phyloP scores from a whole-genome alignment of 805 yeast genomes.

The Alloascoidea hylecoeti region DNA sequence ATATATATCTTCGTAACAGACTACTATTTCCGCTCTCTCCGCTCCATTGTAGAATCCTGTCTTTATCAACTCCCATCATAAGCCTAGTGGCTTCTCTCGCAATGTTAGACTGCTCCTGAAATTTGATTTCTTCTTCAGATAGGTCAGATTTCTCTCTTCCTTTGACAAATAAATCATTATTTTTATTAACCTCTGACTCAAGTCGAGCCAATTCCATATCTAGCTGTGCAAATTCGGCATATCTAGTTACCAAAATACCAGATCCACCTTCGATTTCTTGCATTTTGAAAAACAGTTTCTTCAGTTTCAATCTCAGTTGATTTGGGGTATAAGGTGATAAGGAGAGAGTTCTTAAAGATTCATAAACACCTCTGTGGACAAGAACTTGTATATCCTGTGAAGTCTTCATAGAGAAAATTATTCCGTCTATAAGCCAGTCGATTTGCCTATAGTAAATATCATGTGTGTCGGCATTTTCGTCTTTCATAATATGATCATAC shows the following conservation, averaged over 20 bases:
- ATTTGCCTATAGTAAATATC: background rate
- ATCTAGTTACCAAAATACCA: conserved; percentile 1
- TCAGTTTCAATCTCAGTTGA: background rate
- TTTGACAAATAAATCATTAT: background rate
- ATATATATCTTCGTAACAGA: no score
- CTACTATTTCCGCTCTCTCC: no score
- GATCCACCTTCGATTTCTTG: conserved; percentile 1
- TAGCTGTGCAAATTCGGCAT: background rate
- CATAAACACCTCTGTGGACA: background rate
- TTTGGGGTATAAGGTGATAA: background rate
- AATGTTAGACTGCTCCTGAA: no score
- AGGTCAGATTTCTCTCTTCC: background rate
- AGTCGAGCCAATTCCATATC: background rate
- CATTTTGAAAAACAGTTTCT: background rate
- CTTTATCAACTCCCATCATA: background rate
- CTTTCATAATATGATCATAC: conserved; percentile 11
- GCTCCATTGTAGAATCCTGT: background rate
- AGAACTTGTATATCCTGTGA: background rate
- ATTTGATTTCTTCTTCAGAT: background rate
- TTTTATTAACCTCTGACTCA: background rate
- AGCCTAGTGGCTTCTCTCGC: conserved; percentile 1
- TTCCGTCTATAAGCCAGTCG: background rate
- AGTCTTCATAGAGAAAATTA: background rate
- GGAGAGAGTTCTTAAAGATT: background rate
- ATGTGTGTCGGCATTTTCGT: background rate